Evolutionary conservation across 1,139 yeast species (phyloP).

Genomic region (Lodderomyces margitis): DNA sequence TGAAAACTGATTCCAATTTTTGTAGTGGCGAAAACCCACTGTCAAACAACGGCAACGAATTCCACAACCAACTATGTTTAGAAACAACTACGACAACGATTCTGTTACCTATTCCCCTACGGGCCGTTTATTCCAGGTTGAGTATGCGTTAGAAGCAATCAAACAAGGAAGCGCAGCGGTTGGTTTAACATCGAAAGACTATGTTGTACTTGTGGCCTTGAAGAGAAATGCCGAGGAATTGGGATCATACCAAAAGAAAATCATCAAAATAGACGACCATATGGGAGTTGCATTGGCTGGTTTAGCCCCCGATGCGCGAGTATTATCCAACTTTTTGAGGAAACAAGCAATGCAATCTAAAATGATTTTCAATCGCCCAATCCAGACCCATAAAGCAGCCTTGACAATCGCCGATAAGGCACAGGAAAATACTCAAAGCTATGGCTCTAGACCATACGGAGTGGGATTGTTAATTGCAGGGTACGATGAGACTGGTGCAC

Average conservation of each 20-base stretch:
- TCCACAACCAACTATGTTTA: slow-evolving; percentile 52
- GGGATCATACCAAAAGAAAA: slow-evolving; percentile 93
- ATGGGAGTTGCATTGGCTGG: slow-evolving; percentile 97
- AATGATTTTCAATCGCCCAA: slow-evolving; percentile 84
- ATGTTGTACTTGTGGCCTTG: slow-evolving; percentile 89
- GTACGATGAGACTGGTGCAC: slow-evolving; percentile 91
- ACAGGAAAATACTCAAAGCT: slow-evolving; percentile 91
- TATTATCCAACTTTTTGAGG: slow-evolving; percentile 81
- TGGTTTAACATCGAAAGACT: slow-evolving; percentile 80
- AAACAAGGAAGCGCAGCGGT: slow-evolving; percentile 98
- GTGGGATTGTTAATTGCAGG: slow-evolving; percentile 94
- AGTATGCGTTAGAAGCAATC: slow-evolving; percentile 95
- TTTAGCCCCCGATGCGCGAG: slow-evolving; percentile 96
- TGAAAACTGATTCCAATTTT: not conserved
- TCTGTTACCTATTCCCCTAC: slow-evolving; percentile 97
- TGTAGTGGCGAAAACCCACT: slow-evolving; percentile 2
- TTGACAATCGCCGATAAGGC: slow-evolving; percentile 92
- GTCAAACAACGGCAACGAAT: not conserved
- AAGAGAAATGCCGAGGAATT: slow-evolving; percentile 96
- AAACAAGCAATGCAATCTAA: slow-evolving; percentile 89
- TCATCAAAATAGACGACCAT: slow-evolving; percentile 88
- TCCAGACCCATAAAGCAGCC: slow-evolving; percentile 83
- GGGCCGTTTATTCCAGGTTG: slow-evolving; percentile 92
- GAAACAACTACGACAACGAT: slow-evolving; percentile 98
- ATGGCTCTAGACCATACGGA: slow-evolving; percentile 97